Base-by-base conservation (phyloP, 148 eudicot genomes). In the Rhododendron simsii region DNA sequence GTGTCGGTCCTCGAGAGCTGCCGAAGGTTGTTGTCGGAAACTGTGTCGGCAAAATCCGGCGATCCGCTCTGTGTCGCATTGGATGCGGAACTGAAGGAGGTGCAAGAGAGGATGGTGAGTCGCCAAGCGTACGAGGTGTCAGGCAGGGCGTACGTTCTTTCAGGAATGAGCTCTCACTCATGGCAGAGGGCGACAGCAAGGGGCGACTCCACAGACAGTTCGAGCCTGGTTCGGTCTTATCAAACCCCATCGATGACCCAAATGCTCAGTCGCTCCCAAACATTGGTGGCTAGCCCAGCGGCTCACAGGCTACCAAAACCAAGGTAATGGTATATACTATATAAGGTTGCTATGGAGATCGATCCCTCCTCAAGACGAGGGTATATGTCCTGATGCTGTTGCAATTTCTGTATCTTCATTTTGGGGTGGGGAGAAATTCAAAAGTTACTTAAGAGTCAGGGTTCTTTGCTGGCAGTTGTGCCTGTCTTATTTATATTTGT, bases 81-180 rank as follows among this genome's bases (percentile, higher is more conserved):
- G 33, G 90, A 89, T 63, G 93, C 93, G 0, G 98, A 96, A 88
- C 90, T 96, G 47, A 93, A 91, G 92, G 95, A 96, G 87, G 93
- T 94, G 95, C 93, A 94, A 86, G 98, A 94, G 87, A 91, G 98
- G 89, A 92, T 94, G 98, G 89, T 90, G n/a, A 94, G 89, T 80
- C 92, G 96, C 59, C 95, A 89, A 14, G 91, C 90, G 7, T 96
- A 96, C 11, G 98, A 96, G 91, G 88, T 93, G 69, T 93, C 98
- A 1, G 98, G 98, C 59, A 90, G 98, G 86, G 98, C 98, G 4
- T 96, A 92, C 86, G 91, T 96, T 53, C 88, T 96, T 48, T 94
- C 98, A n/a, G 98, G 98, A n/a, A 89, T 96, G 87, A 96, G 98
- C 86, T 94, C 98, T 14, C 98, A 94, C 85, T 96, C 98, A 1